Percentiles rank a stretch among this genome's conserved stretches.
phyloP scores from a whole-genome alignment of 768 basidiomycete genomes.

The Boletus speciosus region DNA sequence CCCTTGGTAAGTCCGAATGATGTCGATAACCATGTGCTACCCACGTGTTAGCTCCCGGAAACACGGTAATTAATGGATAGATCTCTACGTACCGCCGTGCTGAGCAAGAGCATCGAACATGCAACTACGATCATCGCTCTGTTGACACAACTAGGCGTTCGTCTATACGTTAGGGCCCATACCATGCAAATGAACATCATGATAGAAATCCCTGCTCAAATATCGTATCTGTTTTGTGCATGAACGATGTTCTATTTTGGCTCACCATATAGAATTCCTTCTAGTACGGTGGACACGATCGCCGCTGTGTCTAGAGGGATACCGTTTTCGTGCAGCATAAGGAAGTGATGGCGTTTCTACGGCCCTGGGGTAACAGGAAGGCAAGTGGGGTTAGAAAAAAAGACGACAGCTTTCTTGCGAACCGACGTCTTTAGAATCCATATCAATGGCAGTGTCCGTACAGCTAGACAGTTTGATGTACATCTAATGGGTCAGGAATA shows the following conservation, averaged over 20 bases:
- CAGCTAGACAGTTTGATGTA: not conserved
- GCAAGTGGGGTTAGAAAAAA: not conserved
- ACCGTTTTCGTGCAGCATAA: not conserved
- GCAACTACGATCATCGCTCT: slow-evolving; percentile 17
- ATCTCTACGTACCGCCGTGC: slow-evolving; percentile 12
- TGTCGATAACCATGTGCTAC: slow-evolving; percentile 18
- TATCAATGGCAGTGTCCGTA: not conserved
- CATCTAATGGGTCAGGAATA: not conserved
- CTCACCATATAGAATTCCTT: not conserved
- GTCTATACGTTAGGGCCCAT: slow-evolving; percentile 16
- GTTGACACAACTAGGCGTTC: not conserved
- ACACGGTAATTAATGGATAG: not conserved
- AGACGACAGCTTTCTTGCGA: not conserved
- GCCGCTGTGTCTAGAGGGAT: slow-evolving; percentile 20
- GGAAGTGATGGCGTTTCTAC: no score
- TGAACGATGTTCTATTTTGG: not conserved
- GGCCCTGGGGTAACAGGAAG: no score
- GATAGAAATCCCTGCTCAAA: slow-evolving; percentile 24
- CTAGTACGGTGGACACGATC: slow-evolving; percentile 16
- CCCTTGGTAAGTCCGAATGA: slow-evolving; percentile 20
- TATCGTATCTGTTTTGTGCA: not conserved
- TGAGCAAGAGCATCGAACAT: slow-evolving; percentile 18
- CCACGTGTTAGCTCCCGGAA: no score
- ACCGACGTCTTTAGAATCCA: not conserved
- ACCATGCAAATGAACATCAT: slow-evolving; percentile 30